Evolutionary conservation across 2,329 filamentous ascomycete species (phyloP), one percentile per base, ranked within the genome.

Genomic region (Stenocarpella maydis): DNA sequence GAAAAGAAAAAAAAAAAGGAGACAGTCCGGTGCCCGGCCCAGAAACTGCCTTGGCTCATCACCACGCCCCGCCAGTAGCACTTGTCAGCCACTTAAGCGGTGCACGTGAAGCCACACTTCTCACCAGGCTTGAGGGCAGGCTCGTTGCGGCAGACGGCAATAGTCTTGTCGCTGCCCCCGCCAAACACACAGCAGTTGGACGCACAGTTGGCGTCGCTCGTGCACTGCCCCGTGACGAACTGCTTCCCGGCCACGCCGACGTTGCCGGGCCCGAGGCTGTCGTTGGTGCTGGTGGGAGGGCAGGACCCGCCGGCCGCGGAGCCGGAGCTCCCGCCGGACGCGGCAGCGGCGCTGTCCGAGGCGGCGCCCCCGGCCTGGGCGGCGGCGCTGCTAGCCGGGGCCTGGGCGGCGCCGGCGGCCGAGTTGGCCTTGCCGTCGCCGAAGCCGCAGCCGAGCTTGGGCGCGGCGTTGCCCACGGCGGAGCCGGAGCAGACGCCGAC

Each of bases 221-320:
- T 45, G 50, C 67, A 69, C 26, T 60, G 54, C 26, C 67, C 67
- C 12, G 49, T 69, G 1, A 69, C 61, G 50, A 69, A 69, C 61
- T 69, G 67, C 60, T 69, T 55, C 41, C 66, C 21, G 4, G 21
- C 1, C 19, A 50, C 39, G 55, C 66, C 45, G 14, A 41, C 45
- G 37, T 60, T 39, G 34, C 66, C 41, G 1, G 53, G 31, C 5
- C 53, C 41, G 43, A 47, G 65, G 65, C 52, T 63, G 28, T 63
- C 58, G n/a, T 63, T 63, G 1, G 58, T 63, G 19, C 6, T 24
- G 14, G 19, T 37, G 7, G 58, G 58, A 17, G 58, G 58, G 58
- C 58, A 63, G 4, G 24, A n/a, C 0, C 43, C 43, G 15, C 28
- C 43, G 0, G 55, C 4, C 7, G 61, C n/a, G 31, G 31, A 9